Base-by-base conservation (phyloP, 2,329 filamentous ascomycete genomes). In the Phaeosphaeriaceae sp. region DNA sequence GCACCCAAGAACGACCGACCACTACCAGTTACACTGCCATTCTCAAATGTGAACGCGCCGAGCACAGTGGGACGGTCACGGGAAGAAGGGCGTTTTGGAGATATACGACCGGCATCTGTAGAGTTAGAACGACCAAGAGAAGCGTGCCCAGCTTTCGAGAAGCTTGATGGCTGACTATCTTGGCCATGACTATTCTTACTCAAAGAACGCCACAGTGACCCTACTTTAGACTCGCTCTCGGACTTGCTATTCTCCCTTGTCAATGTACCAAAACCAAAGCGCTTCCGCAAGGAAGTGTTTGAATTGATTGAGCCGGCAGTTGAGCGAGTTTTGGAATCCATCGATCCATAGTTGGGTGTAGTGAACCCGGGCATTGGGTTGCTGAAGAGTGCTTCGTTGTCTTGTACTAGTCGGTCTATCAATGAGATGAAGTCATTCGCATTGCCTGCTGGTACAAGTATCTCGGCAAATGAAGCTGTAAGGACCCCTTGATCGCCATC, bases 401-500 rank as follows among this genome's bases (percentile, higher is more conserved):
- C 92, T 56, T 96, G 90, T 0, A 97, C 91, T 17, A 97, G 82
- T 16, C 90, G 86, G 74, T 97, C 92, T 37, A 97, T 79, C 12
- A 97, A 77, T 46, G 93, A 94, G 60, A 97, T 92, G 68, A 93
- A 94, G 55, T 92, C 84, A 50, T 90, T 86, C 1, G 92, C 86
- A 52, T 87, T 85, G 6, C 87, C 88, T 49, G 92, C 87, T 4
- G 86, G 83, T 2, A 94, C 88, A 6, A 97, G 78, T 42, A 97
- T 80, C 68, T 97, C 92, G 0, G 92, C 87, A 76, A 97, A 97
- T 1, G 91, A 89, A 36, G 90, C 85, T 0, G 92, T 97, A 61
- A 97, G 76, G 17, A 90, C 89, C 40, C 93, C 93, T 39, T 92
- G 84, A 68, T 97, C 93, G 26, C 91, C 89, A 67, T 97, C 93